Evolutionary conservation across 176 grass and related monocot genomes (phyloP).

Genomic region (Oryza glaberrima): DNA sequence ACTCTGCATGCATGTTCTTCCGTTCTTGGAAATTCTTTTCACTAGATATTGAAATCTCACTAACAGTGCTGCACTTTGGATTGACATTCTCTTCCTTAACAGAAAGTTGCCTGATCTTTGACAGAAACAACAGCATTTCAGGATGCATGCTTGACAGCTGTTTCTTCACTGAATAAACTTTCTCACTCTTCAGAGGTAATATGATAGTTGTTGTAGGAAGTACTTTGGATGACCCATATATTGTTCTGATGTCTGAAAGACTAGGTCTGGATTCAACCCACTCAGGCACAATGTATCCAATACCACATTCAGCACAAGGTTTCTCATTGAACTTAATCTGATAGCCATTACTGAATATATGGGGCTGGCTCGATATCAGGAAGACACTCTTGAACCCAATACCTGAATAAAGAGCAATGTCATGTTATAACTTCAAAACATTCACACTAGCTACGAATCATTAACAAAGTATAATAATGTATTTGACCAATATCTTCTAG

Average conservation of each 20-base stretch:
- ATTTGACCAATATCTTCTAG: not conserved
- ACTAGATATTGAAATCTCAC: slow-evolving; percentile 65
- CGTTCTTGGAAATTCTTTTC: slow-evolving; percentile 48
- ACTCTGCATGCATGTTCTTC: slow-evolving; percentile 63
- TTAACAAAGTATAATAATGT: not conserved
- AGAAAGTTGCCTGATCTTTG: slow-evolving; percentile 64
- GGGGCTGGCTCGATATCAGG: slow-evolving; percentile 62
- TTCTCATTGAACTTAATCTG: slow-evolving; percentile 77
- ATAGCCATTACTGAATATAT: slow-evolving; percentile 91
- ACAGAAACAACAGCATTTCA: slow-evolving; percentile 76
- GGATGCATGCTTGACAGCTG: slow-evolving; percentile 76
- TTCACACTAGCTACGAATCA: not conserved
- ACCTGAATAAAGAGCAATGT: slow-evolving; percentile 46
- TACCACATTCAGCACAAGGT: slow-evolving; percentile 64
- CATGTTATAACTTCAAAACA: not conserved
- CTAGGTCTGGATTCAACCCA: slow-evolving; percentile 66
- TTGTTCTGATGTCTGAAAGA: slow-evolving; percentile 48
- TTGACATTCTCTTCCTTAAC: slow-evolving; percentile 44
- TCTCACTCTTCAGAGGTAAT: slow-evolving; percentile 64
- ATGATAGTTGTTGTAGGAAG: slow-evolving; percentile 74
- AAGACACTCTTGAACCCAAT: slow-evolving; percentile 92
- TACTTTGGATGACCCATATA: slow-evolving; percentile 55
- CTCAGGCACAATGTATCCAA: slow-evolving; percentile 86
- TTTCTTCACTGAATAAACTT: slow-evolving; percentile 63
- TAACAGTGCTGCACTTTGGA: slow-evolving; percentile 28